Evolutionary conservation across 169 alveolate species (phyloP).

Genomic region (Cryptosporidium ubiquitum): DNA sequence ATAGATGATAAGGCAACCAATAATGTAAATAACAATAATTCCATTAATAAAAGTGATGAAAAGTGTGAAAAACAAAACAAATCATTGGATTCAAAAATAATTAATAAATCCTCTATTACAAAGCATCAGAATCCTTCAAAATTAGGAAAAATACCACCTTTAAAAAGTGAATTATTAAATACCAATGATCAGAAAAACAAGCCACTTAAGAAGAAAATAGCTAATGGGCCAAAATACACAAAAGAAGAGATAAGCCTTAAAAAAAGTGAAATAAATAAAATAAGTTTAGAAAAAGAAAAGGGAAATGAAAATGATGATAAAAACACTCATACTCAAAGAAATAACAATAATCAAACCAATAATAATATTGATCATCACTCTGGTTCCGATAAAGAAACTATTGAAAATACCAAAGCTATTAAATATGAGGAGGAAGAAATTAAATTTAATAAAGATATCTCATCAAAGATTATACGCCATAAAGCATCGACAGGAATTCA

Average conservation of each 20-base stretch:
- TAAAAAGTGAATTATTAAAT: not conserved
- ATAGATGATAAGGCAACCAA: not conserved
- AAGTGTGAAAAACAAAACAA: not conserved
- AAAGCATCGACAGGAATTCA: not conserved
- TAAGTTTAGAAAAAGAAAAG: not conserved
- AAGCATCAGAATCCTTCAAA: not conserved
- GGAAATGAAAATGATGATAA: not conserved
- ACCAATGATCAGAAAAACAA: not conserved
- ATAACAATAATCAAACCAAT: not conserved
- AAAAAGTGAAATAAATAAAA: not conserved
- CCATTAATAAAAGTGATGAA: not conserved
- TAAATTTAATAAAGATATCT: slow-evolving; percentile 1
- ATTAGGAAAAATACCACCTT: not conserved
- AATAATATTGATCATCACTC: not conserved
- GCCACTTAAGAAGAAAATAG: not conserved
- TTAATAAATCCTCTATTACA: not conserved
- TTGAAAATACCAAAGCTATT: not conserved
- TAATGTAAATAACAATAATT: not conserved
- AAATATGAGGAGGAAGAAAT: slow-evolving; percentile 56
- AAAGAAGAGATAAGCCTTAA: not conserved
- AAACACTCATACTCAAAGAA: not conserved
- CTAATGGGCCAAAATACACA: not conserved
- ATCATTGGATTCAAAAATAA: not conserved
- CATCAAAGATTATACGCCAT: slow-evolving; percentile 8
- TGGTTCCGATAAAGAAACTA: not conserved